These are phyloP conservation scores for Otatea glauca DNA, from an alignment of 176 grass and related monocot species.

Conservation along the genomic window DNA sequence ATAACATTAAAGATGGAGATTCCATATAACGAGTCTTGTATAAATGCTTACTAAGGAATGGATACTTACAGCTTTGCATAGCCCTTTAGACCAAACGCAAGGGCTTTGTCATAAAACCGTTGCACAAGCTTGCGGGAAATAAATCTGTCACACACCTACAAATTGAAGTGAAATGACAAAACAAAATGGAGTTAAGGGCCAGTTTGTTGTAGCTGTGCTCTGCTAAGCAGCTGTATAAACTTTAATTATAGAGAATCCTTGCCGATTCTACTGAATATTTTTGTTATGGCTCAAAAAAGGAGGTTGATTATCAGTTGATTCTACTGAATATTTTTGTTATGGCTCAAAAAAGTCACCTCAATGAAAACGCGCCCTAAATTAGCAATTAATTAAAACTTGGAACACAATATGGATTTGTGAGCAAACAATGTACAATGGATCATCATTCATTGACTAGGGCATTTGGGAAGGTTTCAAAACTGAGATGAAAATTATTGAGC, in stretches of 20 bases:
- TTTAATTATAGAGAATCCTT: slow-evolving; percentile 23
- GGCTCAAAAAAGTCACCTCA: neutral
- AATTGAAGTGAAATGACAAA: slow-evolving; percentile 49
- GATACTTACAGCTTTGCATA: slow-evolving; percentile 92
- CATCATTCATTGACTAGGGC: slow-evolving; percentile 11
- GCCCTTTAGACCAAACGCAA: slow-evolving; percentile 92
- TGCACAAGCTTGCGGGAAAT: slow-evolving; percentile 91
- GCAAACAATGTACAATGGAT: neutral
- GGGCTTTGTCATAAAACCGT: slow-evolving; percentile 85
- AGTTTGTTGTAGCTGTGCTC: slow-evolving; percentile 15
- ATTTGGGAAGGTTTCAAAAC: slow-evolving; percentile 2
- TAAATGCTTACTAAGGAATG: slow-evolving; percentile 34
- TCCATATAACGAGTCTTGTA: slow-evolving; percentile 3
- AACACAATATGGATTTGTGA: slow-evolving; percentile 9
- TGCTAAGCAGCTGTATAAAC: slow-evolving; percentile 21
- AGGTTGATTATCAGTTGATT: neutral
- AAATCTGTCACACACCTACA: slow-evolving; percentile 91
- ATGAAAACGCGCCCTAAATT: slow-evolving; percentile 14
- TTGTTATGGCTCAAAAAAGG: neutral
- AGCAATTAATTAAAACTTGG: slow-evolving; percentile 14
- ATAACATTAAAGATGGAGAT: slow-evolving; percentile 33
- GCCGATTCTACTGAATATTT: neutral
- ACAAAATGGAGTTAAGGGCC: slow-evolving; percentile 16
- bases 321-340: neutral
- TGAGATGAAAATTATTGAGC: slow-evolving; percentile 37